These are phyloP conservation scores for Lipomyces orientalis DNA, from an alignment of 805 yeast species.

Conservation along the genomic window DNA sequence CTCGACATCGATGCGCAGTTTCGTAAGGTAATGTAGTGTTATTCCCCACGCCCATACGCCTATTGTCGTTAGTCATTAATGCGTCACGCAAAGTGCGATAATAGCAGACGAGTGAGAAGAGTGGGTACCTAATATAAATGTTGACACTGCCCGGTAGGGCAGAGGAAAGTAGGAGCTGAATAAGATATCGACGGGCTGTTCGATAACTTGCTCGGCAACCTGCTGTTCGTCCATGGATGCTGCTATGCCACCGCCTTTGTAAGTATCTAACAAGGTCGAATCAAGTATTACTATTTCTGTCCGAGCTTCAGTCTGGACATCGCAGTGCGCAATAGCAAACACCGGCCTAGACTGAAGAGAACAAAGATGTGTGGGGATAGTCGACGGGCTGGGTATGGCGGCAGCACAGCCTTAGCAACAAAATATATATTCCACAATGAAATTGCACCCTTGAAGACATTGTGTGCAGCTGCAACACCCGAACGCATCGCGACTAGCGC, in stretches of 20 bases:
- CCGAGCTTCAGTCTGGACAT: neutral
- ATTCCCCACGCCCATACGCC: conserved; percentile 48
- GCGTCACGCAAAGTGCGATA: no score
- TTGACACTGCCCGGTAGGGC: conserved; percentile 51
- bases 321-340: neutral
- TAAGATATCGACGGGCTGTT: conserved; percentile 16
- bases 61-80: conserved; percentile 2
- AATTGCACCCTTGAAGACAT: no score
- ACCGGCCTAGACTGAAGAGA: neutral
- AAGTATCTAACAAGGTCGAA: neutral
- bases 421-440: no score
- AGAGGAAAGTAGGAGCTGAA: conserved; percentile 52
- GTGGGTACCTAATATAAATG: conserved; percentile 35
- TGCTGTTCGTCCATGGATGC: neutral
- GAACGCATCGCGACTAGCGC: no score
- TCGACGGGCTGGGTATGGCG: no score
- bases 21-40: conserved; percentile 41
- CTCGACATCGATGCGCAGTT: conserved; percentile 40
- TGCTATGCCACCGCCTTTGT: neutral
- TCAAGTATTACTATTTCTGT: neutral
- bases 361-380: no score
- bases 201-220: neutral
- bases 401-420: neutral
- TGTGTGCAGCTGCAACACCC: no score
- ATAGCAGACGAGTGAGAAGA: no score